Evolutionary conservation across 2,329 filamentous ascomycete genomes (phyloP).

Genomic region (Pseudogymnoascus sp.): DNA sequence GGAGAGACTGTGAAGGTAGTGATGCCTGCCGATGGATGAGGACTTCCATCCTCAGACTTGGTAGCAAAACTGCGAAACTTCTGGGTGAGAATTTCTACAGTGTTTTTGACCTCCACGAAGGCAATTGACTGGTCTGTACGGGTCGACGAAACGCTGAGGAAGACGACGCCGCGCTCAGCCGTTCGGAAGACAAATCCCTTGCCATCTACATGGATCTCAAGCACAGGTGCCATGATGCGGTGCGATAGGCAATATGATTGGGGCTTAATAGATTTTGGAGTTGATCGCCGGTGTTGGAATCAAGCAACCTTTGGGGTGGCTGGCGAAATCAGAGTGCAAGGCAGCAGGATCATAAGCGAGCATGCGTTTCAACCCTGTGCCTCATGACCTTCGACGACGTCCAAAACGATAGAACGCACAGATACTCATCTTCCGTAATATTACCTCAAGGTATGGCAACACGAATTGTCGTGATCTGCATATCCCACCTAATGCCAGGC

Average conservation of each 20-base stretch:
- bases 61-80: slow-evolving; percentile 14
- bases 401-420: background rate
- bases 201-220: slow-evolving; percentile 17
- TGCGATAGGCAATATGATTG: background rate
- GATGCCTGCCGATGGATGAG: slow-evolving; percentile 17
- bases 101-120: slow-evolving; percentile 9
- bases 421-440: background rate
- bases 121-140: background rate
- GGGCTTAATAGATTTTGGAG: background rate
- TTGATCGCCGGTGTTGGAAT: background rate
- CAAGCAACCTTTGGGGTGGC: background rate
- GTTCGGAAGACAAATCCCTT: slow-evolving; percentile 16
- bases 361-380: background rate
- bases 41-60: slow-evolving; percentile 15
- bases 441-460: background rate
- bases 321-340: background rate
- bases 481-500: slow-evolving; percentile 13
- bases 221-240: slow-evolving; percentile 12
- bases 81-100: slow-evolving; percentile 11
- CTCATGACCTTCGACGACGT: background rate
- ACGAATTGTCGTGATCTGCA: slow-evolving; percentile 10
- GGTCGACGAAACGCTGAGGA: slow-evolving; percentile 11
- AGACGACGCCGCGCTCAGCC: slow-evolving; percentile 18
- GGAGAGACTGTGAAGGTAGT: slow-evolving; percentile 17
- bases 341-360: background rate